Percentiles rank a stretch among this genome's conserved stretches.
These are phyloP conservation scores for Jackrogersella minutella DNA, from an alignment of 495 filamentous ascomycete genomes.

Conservation along the genomic window DNA sequence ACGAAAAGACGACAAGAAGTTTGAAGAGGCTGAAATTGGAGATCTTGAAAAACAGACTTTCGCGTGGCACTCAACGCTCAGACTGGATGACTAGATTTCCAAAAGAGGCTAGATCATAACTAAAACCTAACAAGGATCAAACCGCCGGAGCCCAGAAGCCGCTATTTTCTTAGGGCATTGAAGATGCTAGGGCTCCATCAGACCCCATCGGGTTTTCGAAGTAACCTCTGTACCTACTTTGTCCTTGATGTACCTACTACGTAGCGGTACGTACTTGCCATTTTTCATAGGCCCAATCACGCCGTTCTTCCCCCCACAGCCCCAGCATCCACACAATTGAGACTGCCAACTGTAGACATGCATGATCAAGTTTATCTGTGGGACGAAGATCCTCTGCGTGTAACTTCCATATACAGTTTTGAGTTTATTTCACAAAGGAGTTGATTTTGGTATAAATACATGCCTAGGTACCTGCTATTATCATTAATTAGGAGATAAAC, in stretches of 20 bases:
- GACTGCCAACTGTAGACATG: conserved; percentile 28
- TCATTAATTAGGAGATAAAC: no score
- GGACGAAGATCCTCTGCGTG: conserved; percentile 28
- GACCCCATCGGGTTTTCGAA: conserved; percentile 16
- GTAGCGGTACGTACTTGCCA: no score
- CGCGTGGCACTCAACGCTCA: conserved; percentile 33
- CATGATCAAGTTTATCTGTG: conserved; percentile 37
- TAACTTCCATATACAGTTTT: conserved; percentile 14
- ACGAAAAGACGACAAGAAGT: conserved; percentile 14
- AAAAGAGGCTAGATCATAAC: conserved; percentile 22
- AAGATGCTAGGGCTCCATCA: conserved; percentile 23
- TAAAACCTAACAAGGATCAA: conserved; percentile 31
- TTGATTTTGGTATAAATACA: no score
- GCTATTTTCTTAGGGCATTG: conserved; percentile 19
- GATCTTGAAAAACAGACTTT: conserved; percentile 42
- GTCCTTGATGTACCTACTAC: no score
- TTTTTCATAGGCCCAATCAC: conserved; percentile 19
- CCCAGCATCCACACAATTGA: conserved; percentile 12
- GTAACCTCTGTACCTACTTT: not conserved
- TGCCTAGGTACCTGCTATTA: not conserved
- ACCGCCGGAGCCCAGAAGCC: conserved; percentile 28
- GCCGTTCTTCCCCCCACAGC: conserved; percentile 1
- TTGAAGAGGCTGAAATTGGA: conserved; percentile 44
- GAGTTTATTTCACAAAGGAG: no score
- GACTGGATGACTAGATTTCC: conserved; percentile 27